A percentile compares a stretch with the other conserved stretches of the same genome.
phyloP scores from a whole-genome alignment of 352 stramenopile species.

The Pythium aristosporum region DNA sequence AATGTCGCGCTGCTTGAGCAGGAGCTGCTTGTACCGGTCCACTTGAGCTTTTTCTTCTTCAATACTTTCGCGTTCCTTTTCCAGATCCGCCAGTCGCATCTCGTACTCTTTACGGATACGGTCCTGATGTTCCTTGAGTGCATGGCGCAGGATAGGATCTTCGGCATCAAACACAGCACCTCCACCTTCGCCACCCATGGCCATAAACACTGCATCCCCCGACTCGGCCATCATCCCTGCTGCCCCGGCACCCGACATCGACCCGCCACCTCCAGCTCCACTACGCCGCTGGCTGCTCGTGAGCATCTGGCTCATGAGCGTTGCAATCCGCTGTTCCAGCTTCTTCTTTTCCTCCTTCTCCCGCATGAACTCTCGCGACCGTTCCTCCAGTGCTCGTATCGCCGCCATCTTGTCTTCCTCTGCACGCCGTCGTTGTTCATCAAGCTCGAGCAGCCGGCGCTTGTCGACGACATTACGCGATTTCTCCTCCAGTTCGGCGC shows the following conservation, averaged over 20 bases:
- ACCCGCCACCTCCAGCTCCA: constrained; percentile 3
- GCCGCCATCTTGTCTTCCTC: constrained; percentile 95
- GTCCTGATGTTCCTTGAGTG: constrained; percentile 89
- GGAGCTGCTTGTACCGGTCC: constrained; percentile 94
- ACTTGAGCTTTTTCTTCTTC: constrained; percentile 95
- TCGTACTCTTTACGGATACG: constrained; percentile 92
- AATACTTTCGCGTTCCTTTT: constrained; percentile 93
- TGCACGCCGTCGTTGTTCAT: constrained; percentile 86
- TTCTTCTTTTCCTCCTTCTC: constrained; percentile 96
- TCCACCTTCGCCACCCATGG: constrained; percentile 21
- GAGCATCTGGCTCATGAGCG: constrained; percentile 93
- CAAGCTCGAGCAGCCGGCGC: constrained; percentile 86
- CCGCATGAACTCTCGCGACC: constrained; percentile 91
- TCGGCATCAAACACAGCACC: constrained; percentile 50
- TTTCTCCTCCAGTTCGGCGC: constrained; percentile 91
- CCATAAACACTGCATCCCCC: constrained; percentile 16
- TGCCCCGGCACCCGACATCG: not conserved
- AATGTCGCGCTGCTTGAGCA: constrained; percentile 96
- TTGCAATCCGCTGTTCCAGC: constrained; percentile 92
- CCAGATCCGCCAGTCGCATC: constrained; percentile 88
- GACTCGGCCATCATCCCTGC: constrained; percentile 14
- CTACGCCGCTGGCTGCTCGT: constrained; percentile 65
- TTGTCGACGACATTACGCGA: constrained; percentile 94
- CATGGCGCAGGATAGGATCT: constrained; percentile 75
- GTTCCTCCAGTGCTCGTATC: constrained; percentile 89